A percentile compares a stretch with the other conserved stretches of the same genome.
These are phyloP conservation scores for Eutrema salsugineum DNA, from an alignment of 441 rosid species.

Conservation along the genomic window DNA sequence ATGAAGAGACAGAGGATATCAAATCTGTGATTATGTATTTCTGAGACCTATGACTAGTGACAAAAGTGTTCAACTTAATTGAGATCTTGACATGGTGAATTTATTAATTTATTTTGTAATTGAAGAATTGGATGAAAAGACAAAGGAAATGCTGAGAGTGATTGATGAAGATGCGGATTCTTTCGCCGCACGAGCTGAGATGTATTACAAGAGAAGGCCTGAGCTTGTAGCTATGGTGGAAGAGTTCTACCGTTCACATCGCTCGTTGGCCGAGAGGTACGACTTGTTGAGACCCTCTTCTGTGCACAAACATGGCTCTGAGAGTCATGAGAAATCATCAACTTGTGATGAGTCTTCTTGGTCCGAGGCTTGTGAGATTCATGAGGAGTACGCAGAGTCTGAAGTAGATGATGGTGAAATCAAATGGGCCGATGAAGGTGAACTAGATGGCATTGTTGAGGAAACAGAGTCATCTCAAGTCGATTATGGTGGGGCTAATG, in stretches of 20 bases:
- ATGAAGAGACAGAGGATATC: neutral
- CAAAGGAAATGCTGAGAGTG: slow-evolving; percentile 33
- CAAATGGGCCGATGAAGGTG: slow-evolving; percentile 24
- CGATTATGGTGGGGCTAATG: neutral
- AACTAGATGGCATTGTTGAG: neutral
- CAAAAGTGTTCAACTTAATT: neutral
- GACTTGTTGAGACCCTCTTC: slow-evolving; percentile 43
- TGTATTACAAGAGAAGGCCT: slow-evolving; percentile 47
- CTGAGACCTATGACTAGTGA: neutral
- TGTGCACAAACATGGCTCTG: slow-evolving; percentile 45
- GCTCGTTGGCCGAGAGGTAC: slow-evolving; percentile 42
- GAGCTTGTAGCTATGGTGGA: slow-evolving; percentile 42
- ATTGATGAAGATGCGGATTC: slow-evolving; percentile 53
- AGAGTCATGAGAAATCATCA: slow-evolving; percentile 42
- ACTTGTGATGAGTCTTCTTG: slow-evolving; percentile 23
- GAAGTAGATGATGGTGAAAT: slow-evolving; percentile 65
- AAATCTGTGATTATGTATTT: neutral
- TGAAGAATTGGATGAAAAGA: slow-evolving; percentile 45
- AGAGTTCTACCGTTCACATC: slow-evolving; percentile 40
- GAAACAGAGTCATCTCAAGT: neutral
- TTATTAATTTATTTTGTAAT: neutral
- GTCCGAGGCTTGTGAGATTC: slow-evolving; percentile 28
- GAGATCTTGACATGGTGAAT: slow-evolving; percentile 1
- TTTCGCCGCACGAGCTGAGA: slow-evolving; percentile 52
- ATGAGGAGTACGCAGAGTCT: slow-evolving; percentile 53